Evolutionary conservation across 805 yeast species (phyloP), one percentile per base, ranked within the genome.

Genomic region (Cyberlindnera maritima): DNA sequence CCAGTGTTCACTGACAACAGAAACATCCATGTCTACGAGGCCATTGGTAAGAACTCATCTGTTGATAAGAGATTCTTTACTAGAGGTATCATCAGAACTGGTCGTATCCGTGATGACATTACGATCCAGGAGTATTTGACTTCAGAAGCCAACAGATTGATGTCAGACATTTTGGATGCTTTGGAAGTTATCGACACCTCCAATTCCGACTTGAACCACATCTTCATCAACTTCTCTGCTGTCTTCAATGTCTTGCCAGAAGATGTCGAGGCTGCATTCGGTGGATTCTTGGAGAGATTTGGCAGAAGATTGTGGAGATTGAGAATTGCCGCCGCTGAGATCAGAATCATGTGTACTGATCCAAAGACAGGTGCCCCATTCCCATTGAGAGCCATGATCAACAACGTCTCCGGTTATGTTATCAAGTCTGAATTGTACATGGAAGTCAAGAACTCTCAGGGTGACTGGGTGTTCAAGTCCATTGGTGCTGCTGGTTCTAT

Each of bases 381-480:
- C 81, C 99, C 99, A 62, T 79, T 94, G 60, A 84, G 99, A 67
- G 99, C 98, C 38, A 79, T 92, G 72, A 91, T 95, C 63, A 91
- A 87, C 73, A 94, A 94, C 61, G 97, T 92, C 32, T 86, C 96
- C 54, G 99, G 99, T 59, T 95, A 90, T 63, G 99, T 94, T 53
- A 97, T 94, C 48, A 90, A 88, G 70, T 85, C 96, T 43, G 98
- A 95, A 61, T 74, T 94, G 66, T 94, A 92, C 74, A 86, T 90
- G 65, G 99, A 94, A 70, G 88, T 90, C 56, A 89, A 86, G 75
- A 92, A 90, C 65, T 77, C 87, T 47, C 83, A 85, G 61, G 96
- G 96, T 54, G 97, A 91, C 62, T 91, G 97, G 97, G 88, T 94
- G 26, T 94, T 92, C 84, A 91, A 89, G 71, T 88, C 97, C 3